Evolutionary conservation across 148 eudicot species (phyloP).

Genomic region (Fagopyrum esculentum): DNA sequence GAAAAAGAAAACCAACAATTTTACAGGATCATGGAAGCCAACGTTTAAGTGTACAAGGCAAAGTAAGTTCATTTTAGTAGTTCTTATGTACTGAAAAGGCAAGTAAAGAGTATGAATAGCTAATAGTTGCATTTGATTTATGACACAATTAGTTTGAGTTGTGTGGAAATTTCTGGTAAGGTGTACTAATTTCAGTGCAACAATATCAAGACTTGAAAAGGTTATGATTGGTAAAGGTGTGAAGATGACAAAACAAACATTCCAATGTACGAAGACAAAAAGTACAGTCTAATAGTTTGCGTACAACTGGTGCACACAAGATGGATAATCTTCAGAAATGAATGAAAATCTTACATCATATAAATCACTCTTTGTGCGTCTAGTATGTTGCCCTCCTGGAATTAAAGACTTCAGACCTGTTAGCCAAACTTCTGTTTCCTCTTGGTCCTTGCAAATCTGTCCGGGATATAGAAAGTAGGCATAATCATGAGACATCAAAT

Average conservation of each 20-base stretch:
- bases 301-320: not conserved
- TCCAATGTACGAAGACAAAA: not conserved
- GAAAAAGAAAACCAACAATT: not conserved
- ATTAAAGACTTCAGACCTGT: slow-evolving; percentile 50
- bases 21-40: not conserved
- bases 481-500: not conserved
- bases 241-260: not conserved
- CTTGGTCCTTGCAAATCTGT: slow-evolving; percentile 65
- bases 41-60: not conserved
- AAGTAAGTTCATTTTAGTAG: not conserved
- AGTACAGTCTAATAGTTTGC: not conserved
- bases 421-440: slow-evolving; percentile 60
- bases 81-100: not conserved
- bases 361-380: slow-evolving; percentile 43
- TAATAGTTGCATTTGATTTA: not conserved
- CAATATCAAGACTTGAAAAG: not conserved
- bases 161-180: not conserved
- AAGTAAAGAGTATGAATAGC: not conserved
- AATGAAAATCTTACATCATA: slow-evolving; percentile 36
- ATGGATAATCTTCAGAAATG: not conserved
- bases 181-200: not conserved
- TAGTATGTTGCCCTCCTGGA: slow-evolving; percentile 26
- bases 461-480: slow-evolving; percentile 1
- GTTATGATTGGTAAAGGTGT: not conserved
- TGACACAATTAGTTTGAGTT: not conserved